phyloP scores from a whole-genome alignment of 208 protist genomes.

The Wallacemonas sp. region DNA sequence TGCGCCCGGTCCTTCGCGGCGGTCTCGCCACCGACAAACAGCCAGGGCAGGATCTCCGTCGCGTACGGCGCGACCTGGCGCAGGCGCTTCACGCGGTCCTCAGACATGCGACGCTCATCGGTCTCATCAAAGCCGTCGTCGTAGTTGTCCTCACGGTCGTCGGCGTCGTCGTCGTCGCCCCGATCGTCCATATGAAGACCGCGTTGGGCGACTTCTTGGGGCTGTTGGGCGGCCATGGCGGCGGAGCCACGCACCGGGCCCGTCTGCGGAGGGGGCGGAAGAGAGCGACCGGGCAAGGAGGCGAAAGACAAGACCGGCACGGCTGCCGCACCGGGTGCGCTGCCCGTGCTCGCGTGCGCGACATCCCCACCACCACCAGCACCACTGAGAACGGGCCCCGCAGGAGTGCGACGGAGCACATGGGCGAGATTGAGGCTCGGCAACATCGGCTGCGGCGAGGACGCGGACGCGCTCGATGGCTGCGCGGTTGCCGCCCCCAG shows the following conservation, averaged over 20 bases:
- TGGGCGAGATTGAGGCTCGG: constrained; percentile 21
- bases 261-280: neutral
- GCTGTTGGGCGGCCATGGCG: neutral
- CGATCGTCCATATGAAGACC: neutral
- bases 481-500: constrained; percentile 2
- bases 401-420: no score
- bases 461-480: constrained; percentile 12
- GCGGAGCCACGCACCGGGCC: neutral
- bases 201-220: neutral
- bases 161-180: neutral
- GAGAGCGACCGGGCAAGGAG: neutral
- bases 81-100: constrained; percentile 68
- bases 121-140: constrained; percentile 26
- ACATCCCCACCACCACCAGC: no score
- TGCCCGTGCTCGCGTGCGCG: neutral
- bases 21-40: constrained; percentile 82
- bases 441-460: constrained; percentile 18
- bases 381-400: neutral
- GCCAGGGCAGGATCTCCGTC: constrained; percentile 81
- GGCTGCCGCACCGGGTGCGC: neutral
- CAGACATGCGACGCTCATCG: constrained; percentile 60
- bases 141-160: neutral
- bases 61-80: constrained; percentile 58
- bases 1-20: constrained; percentile 62
- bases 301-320: neutral